A percentile compares a stretch with the other conserved stretches of the same genome.
phyloP scores from a whole-genome alignment of 192 early-diverging fungal species.

The Coemansia reversa region DNA sequence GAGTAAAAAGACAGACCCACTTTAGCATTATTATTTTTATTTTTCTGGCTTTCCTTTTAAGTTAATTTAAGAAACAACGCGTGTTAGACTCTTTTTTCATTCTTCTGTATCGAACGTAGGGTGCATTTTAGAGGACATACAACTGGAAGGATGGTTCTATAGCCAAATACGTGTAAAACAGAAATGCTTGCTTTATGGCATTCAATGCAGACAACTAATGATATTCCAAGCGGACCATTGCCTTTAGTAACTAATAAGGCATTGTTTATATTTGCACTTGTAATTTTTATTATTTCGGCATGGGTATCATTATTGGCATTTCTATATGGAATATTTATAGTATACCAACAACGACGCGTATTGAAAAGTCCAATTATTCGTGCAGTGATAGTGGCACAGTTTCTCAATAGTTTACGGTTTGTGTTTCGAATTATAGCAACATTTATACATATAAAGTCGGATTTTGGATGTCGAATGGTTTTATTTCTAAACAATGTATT shows the following conservation, averaged over 20 bases:
- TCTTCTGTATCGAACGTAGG: no score
- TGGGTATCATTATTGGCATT: slow-evolving; percentile 19
- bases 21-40: no score
- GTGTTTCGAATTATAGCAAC: slow-evolving; percentile 19
- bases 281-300: slow-evolving; percentile 13
- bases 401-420: slow-evolving; percentile 31
- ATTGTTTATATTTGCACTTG: slow-evolving; percentile 13
- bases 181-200: no score
- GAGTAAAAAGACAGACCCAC: no score
- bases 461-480: slow-evolving; percentile 26
- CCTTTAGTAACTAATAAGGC: background rate
- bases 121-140: no score
- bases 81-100: no score
- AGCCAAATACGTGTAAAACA: no score
- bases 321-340: slow-evolving; percentile 23
- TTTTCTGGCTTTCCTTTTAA: no score
- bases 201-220: background rate
- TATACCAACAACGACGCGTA: slow-evolving; percentile 3
- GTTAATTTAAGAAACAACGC: no score
- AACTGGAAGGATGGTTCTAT: no score
- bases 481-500: slow-evolving; percentile 21
- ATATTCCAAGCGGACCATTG: slow-evolving; percentile 10
- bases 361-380: slow-evolving; percentile 34
- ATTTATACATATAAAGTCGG: slow-evolving; percentile 1
- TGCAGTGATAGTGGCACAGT: slow-evolving; percentile 28